Base-by-base conservation (phyloP, 1,139 yeast species). In the Magnusiomyces ingens region DNA sequence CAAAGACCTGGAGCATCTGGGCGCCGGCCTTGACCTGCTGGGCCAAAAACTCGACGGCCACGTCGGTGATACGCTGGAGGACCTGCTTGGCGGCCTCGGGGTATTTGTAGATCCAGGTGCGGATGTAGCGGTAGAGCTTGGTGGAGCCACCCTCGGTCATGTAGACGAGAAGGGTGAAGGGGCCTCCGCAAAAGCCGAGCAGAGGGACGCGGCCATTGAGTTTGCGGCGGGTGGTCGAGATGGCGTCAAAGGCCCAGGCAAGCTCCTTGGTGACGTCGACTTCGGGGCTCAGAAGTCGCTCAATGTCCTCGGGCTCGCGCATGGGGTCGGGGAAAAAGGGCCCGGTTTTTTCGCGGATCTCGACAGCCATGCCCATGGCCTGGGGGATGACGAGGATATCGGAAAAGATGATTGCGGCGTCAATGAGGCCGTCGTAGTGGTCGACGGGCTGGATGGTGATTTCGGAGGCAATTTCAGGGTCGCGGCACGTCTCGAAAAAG, bases 61-160 rank as follows among this genome's bases (percentile, higher is more conserved):
- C 90, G 59, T 89, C 94, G 19, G 97, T 85, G 59, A 85, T 83
- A 54, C 84, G 84, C 67, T 84, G 87, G 59, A 93, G 76, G 57
- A 93, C 74, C 60, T 74, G 71, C 63, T 88, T 90, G 2, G 95
- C 73, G 54, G 81, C 84, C 56, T 82, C 79, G 32, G 95, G 88
- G 67, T 82, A 82, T 64, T 78, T 80, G 74, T 84, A 91, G 57
- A 93, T 77, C 97, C 98, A 91, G 67, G 88, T 86, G 70, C 93
- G 90, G 55, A 90, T 96, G 66, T 78, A 89, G 66, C 96, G 78
- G 74, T 87, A 93, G 77, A 91, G 77, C 68, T 88, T 86, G 11
- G 96, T 84, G 15, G 97, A 96, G 62, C 96, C 97, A 50, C 99
- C 99, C 71, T 93, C 99, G 57, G 93, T 84, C 96, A 93, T 94